phyloP scores from a whole-genome alignment of 331 rosid genomes.

The Pyracantha coccinea region DNA sequence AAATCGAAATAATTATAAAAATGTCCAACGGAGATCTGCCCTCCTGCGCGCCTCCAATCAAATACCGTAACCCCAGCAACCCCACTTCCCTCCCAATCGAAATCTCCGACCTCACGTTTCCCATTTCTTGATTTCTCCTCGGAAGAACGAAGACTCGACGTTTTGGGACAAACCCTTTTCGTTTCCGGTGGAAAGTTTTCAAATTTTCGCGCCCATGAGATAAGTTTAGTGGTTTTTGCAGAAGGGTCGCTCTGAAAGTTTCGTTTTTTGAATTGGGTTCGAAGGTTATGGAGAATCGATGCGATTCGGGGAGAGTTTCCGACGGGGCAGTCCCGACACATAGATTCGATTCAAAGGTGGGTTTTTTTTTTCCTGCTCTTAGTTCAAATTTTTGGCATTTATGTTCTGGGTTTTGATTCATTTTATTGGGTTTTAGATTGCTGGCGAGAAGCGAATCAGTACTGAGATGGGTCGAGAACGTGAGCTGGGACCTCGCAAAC shows the following conservation, averaged over 20 bases:
- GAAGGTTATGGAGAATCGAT: constrained; percentile 32
- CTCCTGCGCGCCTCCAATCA: background rate
- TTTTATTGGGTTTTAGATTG: constrained; percentile 20
- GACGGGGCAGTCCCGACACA: constrained; percentile 14
- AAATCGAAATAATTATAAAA: background rate
- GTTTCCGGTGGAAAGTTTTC: background rate
- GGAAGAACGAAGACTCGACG: background rate
- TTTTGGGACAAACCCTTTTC: background rate
- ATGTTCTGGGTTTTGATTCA: background rate
- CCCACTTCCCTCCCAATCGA: background rate
- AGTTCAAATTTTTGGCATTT: background rate
- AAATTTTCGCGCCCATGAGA: background rate
- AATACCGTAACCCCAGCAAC: constrained; percentile 16
- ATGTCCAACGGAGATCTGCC: constrained; percentile 10
- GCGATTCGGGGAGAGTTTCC: constrained; percentile 19
- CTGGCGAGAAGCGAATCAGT: constrained; percentile 46
- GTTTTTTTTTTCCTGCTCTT: constrained; percentile 1
- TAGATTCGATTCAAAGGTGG: constrained; percentile 54
- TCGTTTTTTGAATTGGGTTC: constrained; percentile 15
- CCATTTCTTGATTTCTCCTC: background rate
- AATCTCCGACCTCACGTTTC: background rate
- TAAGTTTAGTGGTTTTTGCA: constrained; percentile 1
- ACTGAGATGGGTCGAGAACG: constrained; percentile 23
- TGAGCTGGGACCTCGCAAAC: constrained; percentile 33
- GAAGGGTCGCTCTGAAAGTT: background rate